Evolutionary conservation across 2,329 filamentous ascomycete species (phyloP).

Genomic region (Calonectria henricotiae): DNA sequence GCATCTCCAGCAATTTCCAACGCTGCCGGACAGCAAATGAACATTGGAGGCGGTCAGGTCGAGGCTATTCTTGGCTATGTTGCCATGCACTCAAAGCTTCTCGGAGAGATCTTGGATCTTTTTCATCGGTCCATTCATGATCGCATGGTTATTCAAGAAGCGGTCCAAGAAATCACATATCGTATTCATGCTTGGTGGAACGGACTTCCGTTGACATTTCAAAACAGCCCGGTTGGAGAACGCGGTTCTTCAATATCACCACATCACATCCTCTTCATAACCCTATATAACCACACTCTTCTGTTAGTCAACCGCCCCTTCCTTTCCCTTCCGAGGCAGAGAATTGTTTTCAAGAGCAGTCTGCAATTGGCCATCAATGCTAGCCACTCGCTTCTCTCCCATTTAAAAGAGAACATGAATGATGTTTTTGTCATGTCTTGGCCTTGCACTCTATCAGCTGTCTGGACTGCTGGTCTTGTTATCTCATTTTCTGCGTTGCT

Average conservation of each 20-base stretch:
- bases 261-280: slow-evolving; percentile 50
- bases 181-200: slow-evolving; percentile 52
- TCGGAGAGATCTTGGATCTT: slow-evolving; percentile 44
- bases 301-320: slow-evolving; percentile 57
- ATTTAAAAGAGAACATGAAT: slow-evolving; percentile 39
- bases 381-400: slow-evolving; percentile 51
- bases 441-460: slow-evolving; percentile 57
- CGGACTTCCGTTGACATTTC: slow-evolving; percentile 40
- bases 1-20: not conserved
- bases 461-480: slow-evolving; percentile 59
- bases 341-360: slow-evolving; percentile 52
- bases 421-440: slow-evolving; percentile 47
- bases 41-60: not conserved
- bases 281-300: slow-evolving; percentile 55
- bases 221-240: not conserved
- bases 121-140: slow-evolving; percentile 51
- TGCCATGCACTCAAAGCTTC: slow-evolving; percentile 45
- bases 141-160: slow-evolving; percentile 43
- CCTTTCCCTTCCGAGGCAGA: slow-evolving; percentile 53
- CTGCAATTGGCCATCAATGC: slow-evolving; percentile 55
- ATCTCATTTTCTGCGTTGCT: slow-evolving; percentile 57
- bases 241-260: slow-evolving; percentile 5
- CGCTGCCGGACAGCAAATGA: not conserved
- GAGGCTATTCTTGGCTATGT: slow-evolving; percentile 42
- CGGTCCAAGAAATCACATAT: slow-evolving; percentile 44